Evolutionary conservation across 257 asterid genomes (phyloP), one percentile per base, ranked within the genome.

Genomic region (Handroanthus guayacan): DNA sequence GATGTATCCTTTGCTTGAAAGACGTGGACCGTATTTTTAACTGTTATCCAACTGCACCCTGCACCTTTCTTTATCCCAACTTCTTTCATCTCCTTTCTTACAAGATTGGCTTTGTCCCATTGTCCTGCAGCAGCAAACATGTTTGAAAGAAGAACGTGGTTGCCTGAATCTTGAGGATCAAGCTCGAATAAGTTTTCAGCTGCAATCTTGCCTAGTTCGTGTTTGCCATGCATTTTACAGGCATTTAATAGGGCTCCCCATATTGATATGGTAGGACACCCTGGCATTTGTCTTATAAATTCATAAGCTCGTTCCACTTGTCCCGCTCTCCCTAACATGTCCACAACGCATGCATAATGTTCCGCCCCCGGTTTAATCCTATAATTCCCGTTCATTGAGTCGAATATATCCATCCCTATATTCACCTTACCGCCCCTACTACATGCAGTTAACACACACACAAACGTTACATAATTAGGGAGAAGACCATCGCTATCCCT

Each of bases 241-340:
- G 98, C 96, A 63, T 89, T 87, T 79, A 95, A 81, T 58, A 95
- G 82, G 7, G 98, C 98, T 16, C 99, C 97, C 99, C 98, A 95
- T 64, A 92, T 77, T 0, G 99, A 87, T 52, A 89, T 77, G 5
- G 98, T 95, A 13, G 96, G 95, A 6, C 62, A 80, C 57, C 84
- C n/a, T 14, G 90, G 91, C 96, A 95, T 90, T 67, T 66, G 74
- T 52, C 72, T 66, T 63, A 91, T 87, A 62, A 91, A 70, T 67
- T 84, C 80, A 36, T 95, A 87, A 0, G 98, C 98, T 10, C 78
- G 91, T 14, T 92, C 98, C 63, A 92, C 92, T 69, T 85, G 84
- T 66, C 99, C 99, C 0, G 97, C 92, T 67, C 96, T 86, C 14
- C 97, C 97, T 17, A 95, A 82, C 95, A 95, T 92, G 85, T 95